phyloP scores from a whole-genome alignment of 805 yeast genomes.

The Ogataea nakhonphanomensis region DNA sequence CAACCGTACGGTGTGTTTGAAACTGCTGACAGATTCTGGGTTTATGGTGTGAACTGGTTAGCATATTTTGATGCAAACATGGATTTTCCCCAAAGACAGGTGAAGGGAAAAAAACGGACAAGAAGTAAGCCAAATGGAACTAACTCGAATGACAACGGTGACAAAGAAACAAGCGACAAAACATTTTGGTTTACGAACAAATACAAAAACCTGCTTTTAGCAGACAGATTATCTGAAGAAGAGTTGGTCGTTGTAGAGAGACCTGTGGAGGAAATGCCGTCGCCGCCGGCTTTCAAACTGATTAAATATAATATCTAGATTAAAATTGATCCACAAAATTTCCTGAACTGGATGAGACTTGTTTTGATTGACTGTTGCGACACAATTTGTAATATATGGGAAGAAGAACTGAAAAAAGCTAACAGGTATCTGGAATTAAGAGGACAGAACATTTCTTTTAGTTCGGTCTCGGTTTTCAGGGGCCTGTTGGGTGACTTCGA shows the following conservation, averaged over 20 bases:
- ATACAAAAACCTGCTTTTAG: conserved; percentile 68
- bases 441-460: neutral
- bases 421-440: neutral
- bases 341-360: conserved; percentile 34
- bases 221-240: conserved; percentile 45
- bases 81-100: conserved; percentile 39
- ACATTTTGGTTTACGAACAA: conserved; percentile 75
- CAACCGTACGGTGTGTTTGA: conserved; percentile 70
- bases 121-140: conserved; percentile 29
- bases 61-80: conserved; percentile 64
- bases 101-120: conserved; percentile 25
- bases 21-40: conserved; percentile 55
- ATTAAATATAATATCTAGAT: conserved; percentile 46
- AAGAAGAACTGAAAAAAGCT: neutral
- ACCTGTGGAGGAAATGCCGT: conserved; percentile 53
- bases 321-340: conserved; percentile 18
- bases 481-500: neutral
- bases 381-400: conserved; percentile 8
- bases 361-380: conserved; percentile 10
- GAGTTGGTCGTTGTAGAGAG: conserved; percentile 76
- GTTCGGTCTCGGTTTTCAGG: neutral
- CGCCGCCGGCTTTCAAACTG: conserved; percentile 62
- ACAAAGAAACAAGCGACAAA: conserved; percentile 25
- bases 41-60: conserved; percentile 86
- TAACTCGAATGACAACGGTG: conserved; percentile 13